These are phyloP conservation scores for Fusarium algeriense DNA, from an alignment of 2,329 filamentous ascomycete species.

Conservation along the genomic window DNA sequence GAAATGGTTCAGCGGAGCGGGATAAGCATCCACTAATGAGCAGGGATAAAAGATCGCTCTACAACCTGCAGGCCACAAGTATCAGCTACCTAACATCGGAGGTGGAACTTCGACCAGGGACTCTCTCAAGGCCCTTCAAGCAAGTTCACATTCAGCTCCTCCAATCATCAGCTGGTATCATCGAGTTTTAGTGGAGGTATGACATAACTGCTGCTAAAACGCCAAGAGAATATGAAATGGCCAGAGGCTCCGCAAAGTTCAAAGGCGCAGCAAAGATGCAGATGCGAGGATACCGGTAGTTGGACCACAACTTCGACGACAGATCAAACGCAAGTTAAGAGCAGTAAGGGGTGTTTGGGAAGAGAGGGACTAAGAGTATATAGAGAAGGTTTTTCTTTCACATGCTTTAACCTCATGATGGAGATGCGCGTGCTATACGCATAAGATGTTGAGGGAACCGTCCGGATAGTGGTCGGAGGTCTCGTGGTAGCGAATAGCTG, in stretches of 20 bases:
- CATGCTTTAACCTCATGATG: constrained; percentile 39
- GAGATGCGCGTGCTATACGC: constrained; percentile 40
- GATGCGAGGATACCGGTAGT: constrained; percentile 20
- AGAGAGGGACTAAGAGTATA: neutral
- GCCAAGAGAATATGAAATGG: constrained; percentile 31
- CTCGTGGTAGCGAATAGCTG: constrained; percentile 42
- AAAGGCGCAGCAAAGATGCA: constrained; percentile 39
- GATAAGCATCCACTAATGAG: constrained; percentile 38
- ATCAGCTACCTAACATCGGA: constrained; percentile 35
- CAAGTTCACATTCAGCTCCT: constrained; percentile 49
- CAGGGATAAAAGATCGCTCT: constrained; percentile 34
- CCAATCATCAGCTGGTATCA: constrained; percentile 43
- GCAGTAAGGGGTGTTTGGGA: constrained; percentile 4
- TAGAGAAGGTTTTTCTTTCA: constrained; percentile 17
- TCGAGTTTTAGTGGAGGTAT: constrained; percentile 45
- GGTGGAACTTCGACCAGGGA: constrained; percentile 41
- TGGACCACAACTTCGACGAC: constrained; percentile 28
- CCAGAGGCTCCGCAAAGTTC: constrained; percentile 38
- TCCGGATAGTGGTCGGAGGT: constrained; percentile 38
- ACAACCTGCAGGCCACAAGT: constrained; percentile 30
- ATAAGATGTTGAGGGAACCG: constrained; percentile 27
- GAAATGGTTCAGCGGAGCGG: constrained; percentile 44
- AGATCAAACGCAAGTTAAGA: constrained; percentile 25
- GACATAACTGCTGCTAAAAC: constrained; percentile 44
- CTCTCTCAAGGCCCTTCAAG: constrained; percentile 40